Conservation (phyloP, 2,329 filamentous ascomycete species). For the Fusarium albidum region DNA sequence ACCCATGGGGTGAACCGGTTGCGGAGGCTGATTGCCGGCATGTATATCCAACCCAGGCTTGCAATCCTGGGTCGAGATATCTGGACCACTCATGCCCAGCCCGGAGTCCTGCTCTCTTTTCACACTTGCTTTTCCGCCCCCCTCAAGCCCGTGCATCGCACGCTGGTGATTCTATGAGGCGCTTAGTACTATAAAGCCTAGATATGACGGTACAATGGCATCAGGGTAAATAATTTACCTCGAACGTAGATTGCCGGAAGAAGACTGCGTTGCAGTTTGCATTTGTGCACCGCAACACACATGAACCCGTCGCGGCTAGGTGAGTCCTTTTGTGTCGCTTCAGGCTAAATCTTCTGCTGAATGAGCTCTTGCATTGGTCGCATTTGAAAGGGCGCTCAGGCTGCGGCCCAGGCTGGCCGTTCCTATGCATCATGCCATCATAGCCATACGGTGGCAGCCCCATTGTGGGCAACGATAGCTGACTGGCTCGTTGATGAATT, state of each 20-base stretch:
- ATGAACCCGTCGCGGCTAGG: conserved; percentile 92
- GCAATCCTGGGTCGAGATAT: too few species aligned
- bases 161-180: too few species aligned
- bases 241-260: conserved; percentile 93
- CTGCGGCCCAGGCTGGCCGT: conserved; percentile 56
- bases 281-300: too few species aligned
- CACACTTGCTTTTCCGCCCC: too few species aligned
- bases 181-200: too few species aligned
- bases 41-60: too few species aligned
- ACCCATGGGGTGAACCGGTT: too few species aligned
- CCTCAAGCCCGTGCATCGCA: too few species aligned
- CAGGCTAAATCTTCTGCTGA: conserved; percentile 95
- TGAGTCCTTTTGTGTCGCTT: conserved; percentile 97
- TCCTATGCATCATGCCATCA: conserved; percentile 68
- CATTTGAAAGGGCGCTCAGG: conserved; percentile 94
- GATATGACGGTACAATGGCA: too few species aligned
- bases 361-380: conserved; percentile 89
- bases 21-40: too few species aligned
- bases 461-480: conserved; percentile 73
- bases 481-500: conserved; percentile 77
- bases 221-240: conserved; percentile 64
- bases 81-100: too few species aligned
- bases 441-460: conserved; percentile 62
- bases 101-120: too few species aligned
- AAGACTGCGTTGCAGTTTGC: conserved; percentile 98